A percentile compares a stretch with the other conserved stretches of the same genome.
Evolutionary conservation across 306 rosid genomes (phyloP).

Genomic region (Amphicarpaea edgeworthii): DNA sequence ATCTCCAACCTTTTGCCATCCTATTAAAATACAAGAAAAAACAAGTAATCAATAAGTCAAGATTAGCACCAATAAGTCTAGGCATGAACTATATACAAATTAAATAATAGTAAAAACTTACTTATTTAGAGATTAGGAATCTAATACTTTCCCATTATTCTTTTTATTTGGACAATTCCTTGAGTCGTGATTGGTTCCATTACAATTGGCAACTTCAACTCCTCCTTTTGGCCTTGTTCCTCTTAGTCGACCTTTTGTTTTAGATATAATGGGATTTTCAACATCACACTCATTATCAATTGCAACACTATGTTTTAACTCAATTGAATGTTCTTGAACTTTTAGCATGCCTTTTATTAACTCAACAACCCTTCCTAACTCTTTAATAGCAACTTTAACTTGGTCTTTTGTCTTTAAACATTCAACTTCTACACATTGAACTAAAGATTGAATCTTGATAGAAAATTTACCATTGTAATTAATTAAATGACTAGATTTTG

Average conservation of each 20-base stretch:
- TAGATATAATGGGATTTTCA: neutral
- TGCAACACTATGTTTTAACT: too few species aligned
- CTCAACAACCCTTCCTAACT: neutral
- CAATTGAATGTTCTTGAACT: too few species aligned
- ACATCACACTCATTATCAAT: too few species aligned
- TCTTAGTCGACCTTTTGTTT: too few species aligned
- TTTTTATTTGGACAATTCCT: too few species aligned
- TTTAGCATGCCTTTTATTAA: neutral
- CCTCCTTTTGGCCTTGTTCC: too few species aligned
- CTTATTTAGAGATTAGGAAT: slow-evolving; percentile 13
- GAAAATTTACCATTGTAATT: neutral
- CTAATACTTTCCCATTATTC: neutral
- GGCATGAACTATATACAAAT: neutral
- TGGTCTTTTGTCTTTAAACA: neutral
- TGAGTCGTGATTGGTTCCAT: too few species aligned
- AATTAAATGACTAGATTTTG: neutral
- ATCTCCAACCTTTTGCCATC: slow-evolving; percentile 3
- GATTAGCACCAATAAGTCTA: neutral
- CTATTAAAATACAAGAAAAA: neutral
- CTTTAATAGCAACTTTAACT: neutral
- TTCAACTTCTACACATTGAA: neutral
- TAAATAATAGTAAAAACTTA: neutral
- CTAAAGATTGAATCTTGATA: neutral
- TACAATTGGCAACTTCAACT: too few species aligned
- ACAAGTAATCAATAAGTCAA: neutral